Conservation (phyloP, 768 basidiomycete genomes). For the Rhodocollybia butyracea region DNA sequence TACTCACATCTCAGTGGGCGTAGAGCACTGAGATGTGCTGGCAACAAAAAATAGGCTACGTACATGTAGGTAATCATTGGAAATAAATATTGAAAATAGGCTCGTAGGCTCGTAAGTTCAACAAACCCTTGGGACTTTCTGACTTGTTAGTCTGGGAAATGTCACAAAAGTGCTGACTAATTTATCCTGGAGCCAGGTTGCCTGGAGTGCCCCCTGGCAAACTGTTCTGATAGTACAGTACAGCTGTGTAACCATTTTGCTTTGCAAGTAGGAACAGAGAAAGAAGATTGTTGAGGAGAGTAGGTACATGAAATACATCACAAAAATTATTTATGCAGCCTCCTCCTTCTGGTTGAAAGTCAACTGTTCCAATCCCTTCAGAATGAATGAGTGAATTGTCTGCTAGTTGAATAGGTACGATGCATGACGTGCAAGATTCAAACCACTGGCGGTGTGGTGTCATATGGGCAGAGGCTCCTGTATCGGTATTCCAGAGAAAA, state of each 20-base stretch:
- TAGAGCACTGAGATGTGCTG: not conserved
- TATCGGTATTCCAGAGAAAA: constrained; percentile 25
- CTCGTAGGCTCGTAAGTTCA: too few relatives aligned
- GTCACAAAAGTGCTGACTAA: too few relatives aligned
- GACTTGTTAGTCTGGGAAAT: too few relatives aligned
- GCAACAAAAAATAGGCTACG: too few relatives aligned
- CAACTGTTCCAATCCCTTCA: not conserved
- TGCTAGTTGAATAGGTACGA: not conserved
- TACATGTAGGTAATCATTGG: not conserved
- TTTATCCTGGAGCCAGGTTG: too few relatives aligned
- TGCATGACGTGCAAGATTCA: not conserved
- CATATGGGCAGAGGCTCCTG: constrained; percentile 31
- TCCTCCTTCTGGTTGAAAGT: not conserved
- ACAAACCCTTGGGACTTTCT: too few relatives aligned
- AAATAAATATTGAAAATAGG: too few relatives aligned
- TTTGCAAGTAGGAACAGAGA: constrained; percentile 1
- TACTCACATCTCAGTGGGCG: not conserved
- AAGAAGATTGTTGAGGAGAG: not conserved
- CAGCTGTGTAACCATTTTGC: too few relatives aligned
- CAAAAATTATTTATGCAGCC: constrained; percentile 2
- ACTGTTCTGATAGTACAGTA: too few relatives aligned
- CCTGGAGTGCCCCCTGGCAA: too few relatives aligned
- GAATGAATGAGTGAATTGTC: not conserved
- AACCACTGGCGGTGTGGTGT: constrained; percentile 28
- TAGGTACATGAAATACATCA: constrained; percentile 16